Conservation (phyloP, 2,329 filamentous ascomycete species). For the Penicillium thymicola region DNA sequence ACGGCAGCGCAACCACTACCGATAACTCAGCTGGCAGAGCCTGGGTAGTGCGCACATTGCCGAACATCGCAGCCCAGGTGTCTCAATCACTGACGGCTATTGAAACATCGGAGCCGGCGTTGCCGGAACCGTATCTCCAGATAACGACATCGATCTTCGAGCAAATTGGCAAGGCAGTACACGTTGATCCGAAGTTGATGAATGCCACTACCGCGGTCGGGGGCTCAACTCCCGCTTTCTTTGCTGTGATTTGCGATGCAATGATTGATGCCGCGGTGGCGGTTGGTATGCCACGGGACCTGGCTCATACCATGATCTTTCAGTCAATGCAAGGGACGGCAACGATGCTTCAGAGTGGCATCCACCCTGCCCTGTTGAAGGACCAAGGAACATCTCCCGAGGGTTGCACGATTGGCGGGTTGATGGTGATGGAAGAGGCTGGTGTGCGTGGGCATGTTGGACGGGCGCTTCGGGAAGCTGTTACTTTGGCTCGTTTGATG, state of each 20-base stretch:
- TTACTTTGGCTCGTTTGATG: conserved; percentile 55
- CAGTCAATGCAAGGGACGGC: conserved; percentile 61
- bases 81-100: conserved; percentile 50
- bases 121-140: conserved; percentile 39
- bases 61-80: conserved; percentile 46
- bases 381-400: conserved; percentile 62
- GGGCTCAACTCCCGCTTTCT: conserved; percentile 61
- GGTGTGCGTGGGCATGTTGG: conserved; percentile 53
- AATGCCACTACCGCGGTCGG: conserved; percentile 58
- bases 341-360: conserved; percentile 55
- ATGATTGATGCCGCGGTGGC: conserved; percentile 61
- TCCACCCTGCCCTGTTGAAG: conserved; percentile 58
- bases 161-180: conserved; percentile 47
- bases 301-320: conserved; percentile 60
- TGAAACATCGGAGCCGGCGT: conserved; percentile 45
- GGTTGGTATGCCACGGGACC: conserved; percentile 58
- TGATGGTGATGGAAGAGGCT: conserved; percentile 59
- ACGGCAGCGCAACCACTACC: conserved; percentile 21
- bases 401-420: conserved; percentile 61
- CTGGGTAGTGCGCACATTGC: conserved; percentile 42
- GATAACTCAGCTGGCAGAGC: conserved; percentile 19
- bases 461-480: conserved; percentile 57
- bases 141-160: conserved; percentile 50
- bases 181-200: conserved; percentile 53
- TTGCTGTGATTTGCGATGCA: conserved; percentile 58